A percentile compares a stretch with the other conserved stretches of the same genome.
These are phyloP conservation scores for Phaeophleospora eucalypticola DNA, from an alignment of 2,329 filamentous ascomycete genomes.

Conservation along the genomic window DNA sequence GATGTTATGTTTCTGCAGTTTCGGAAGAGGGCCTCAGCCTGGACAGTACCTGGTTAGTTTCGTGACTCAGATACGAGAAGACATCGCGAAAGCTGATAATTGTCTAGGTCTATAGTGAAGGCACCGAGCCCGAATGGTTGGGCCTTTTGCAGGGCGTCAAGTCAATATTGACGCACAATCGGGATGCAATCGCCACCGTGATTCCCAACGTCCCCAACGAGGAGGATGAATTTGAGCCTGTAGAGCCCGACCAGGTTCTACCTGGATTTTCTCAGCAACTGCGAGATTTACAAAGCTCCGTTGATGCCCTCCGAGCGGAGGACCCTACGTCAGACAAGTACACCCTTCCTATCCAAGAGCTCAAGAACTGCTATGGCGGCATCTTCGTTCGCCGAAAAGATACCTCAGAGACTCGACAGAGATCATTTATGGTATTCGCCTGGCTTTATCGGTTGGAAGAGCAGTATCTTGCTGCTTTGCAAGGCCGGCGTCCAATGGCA, in stretches of 20 bases:
- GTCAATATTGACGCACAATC: slow-evolving; percentile 10
- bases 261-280: slow-evolving; percentile 8
- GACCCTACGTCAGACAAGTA: slow-evolving; percentile 16
- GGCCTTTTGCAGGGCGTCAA: slow-evolving; percentile 16
- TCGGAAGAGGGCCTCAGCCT: slow-evolving; percentile 17
- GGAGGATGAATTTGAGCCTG: not conserved
- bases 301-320: slow-evolving; percentile 14
- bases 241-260: slow-evolving; percentile 8
- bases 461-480: slow-evolving; percentile 14
- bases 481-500: slow-evolving; percentile 13
- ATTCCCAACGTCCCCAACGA: not conserved
- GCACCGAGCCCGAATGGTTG: slow-evolving; percentile 16
- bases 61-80: too few species aligned
- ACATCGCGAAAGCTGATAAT: too few species aligned
- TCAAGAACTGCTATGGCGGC: slow-evolving; percentile 7
- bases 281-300: slow-evolving; percentile 6
- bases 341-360: slow-evolving; percentile 9
- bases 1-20: slow-evolving; percentile 16
- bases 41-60: slow-evolving; percentile 18
- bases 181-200: slow-evolving; percentile 1
- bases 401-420: slow-evolving; percentile 3
- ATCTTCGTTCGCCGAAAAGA: slow-evolving; percentile 6
- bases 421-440: slow-evolving; percentile 9
- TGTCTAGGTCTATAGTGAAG: too few species aligned
- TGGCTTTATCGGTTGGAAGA: slow-evolving; percentile 16